A percentile compares a stretch with the other conserved stretches of the same genome.
These are phyloP conservation scores for Suzukiozyma palmioleophila DNA, from an alignment of 1,139 yeast species.

Conservation along the genomic window DNA sequence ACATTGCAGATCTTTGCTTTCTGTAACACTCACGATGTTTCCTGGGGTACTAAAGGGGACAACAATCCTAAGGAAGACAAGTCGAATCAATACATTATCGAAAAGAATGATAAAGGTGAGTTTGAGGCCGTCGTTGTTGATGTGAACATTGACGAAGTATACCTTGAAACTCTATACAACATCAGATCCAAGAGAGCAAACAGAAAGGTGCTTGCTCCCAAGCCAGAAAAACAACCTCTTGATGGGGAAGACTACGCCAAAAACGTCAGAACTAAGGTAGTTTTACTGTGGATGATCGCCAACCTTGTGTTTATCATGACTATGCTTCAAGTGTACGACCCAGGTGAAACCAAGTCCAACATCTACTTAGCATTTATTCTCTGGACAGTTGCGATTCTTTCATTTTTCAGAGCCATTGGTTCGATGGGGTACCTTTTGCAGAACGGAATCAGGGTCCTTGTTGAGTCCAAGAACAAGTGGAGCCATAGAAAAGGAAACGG, in stretches of 20 bases:
- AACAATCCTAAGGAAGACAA: conserved; percentile 60
- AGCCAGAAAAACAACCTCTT: conserved; percentile 31
- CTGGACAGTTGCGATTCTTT: conserved; percentile 86
- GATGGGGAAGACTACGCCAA: conserved; percentile 88
- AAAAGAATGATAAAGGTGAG: conserved; percentile 52
- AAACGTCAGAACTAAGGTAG: conserved; percentile 90
- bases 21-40: conserved; percentile 93
- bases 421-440: conserved; percentile 61
- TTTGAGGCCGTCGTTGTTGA: conserved; percentile 90
- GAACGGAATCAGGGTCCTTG: conserved; percentile 34
- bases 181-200: conserved; percentile 68
- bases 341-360: conserved; percentile 56
- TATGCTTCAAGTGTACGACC: conserved; percentile 73
- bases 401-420: conserved; percentile 76
- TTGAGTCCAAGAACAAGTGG: conserved; percentile 43
- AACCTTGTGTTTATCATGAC: conserved; percentile 80
- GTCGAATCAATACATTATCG: conserved; percentile 41
- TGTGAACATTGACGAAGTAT: conserved; percentile 83
- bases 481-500: conserved; percentile 34
- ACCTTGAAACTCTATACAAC: conserved; percentile 71
- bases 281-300: conserved; percentile 82
- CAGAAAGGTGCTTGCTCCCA: conserved; percentile 49
- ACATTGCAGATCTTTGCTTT: conserved; percentile 90
- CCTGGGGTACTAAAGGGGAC: conserved; percentile 98
- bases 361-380: conserved; percentile 76